Evolutionary conservation across 805 yeast genomes (phyloP).

Genomic region (Yarrowia sp.): DNA sequence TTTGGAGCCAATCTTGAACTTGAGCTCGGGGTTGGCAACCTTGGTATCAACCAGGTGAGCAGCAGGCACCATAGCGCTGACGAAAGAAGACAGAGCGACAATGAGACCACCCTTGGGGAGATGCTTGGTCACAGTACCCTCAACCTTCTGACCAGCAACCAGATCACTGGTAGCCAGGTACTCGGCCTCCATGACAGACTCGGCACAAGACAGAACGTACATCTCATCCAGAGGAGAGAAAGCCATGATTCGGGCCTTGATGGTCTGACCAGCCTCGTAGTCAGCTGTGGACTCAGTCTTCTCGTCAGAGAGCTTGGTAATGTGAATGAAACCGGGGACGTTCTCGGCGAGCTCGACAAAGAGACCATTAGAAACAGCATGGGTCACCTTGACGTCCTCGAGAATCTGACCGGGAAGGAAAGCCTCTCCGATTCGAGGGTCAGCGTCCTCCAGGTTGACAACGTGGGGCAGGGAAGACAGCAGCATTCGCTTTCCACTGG

Average conservation of each 20-base stretch:
- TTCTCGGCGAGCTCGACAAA: slow-evolving; percentile 49
- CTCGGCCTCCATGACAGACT: slow-evolving; percentile 58
- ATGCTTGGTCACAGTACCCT: slow-evolving; percentile 53
- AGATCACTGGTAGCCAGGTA: slow-evolving; percentile 70
- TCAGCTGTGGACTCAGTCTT: slow-evolving; percentile 37
- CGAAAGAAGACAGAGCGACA: slow-evolving; percentile 58
- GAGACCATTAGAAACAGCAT: slow-evolving; percentile 46
- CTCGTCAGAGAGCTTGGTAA: slow-evolving; percentile 55
- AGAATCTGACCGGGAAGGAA: slow-evolving; percentile 72
- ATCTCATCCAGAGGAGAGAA: slow-evolving; percentile 64
- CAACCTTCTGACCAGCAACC: slow-evolving; percentile 66
- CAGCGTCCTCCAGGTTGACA: slow-evolving; percentile 40
- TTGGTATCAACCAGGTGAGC: slow-evolving; percentile 80
- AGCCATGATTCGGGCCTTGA: slow-evolving; percentile 74
- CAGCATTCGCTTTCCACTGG: slow-evolving; percentile 54
- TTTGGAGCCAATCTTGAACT: slow-evolving; percentile 79
- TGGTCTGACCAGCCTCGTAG: slow-evolving; percentile 62
- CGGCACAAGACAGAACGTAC: slow-evolving; percentile 67
- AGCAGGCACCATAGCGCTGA: slow-evolving; percentile 70
- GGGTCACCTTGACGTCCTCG: slow-evolving; percentile 58
- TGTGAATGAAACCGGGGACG: slow-evolving; percentile 70
- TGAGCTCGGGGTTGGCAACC: slow-evolving; percentile 85
- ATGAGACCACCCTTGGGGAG: slow-evolving; percentile 64
- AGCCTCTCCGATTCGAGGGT: slow-evolving; percentile 50
- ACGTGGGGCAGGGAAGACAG: slow-evolving; percentile 64